These are phyloP conservation scores for Teratosphaeria destructans DNA, from an alignment of 2,329 filamentous ascomycete genomes.

Conservation along the genomic window DNA sequence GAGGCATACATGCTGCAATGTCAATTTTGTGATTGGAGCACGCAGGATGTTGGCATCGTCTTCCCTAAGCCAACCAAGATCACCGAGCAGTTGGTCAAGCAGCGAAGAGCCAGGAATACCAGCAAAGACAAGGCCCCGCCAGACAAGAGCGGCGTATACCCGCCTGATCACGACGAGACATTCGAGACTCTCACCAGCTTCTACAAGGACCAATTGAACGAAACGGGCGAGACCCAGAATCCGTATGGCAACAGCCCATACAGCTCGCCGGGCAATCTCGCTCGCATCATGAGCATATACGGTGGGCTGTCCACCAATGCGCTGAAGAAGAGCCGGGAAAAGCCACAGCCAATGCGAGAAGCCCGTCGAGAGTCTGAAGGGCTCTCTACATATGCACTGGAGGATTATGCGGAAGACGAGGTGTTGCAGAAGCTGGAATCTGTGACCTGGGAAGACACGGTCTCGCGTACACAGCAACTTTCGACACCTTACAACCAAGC, in stretches of 20 bases:
- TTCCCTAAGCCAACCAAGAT: constrained; percentile 83
- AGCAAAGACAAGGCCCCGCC: constrained; percentile 32
- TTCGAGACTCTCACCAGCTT: constrained; percentile 69
- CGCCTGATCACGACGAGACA: constrained; percentile 55
- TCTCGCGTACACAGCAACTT: constrained; percentile 36
- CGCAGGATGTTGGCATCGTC: constrained; percentile 76
- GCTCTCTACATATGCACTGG: constrained; percentile 42
- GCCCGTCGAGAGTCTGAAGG: constrained; percentile 62
- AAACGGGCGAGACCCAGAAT: constrained; percentile 44
- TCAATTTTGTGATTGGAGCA: constrained; percentile 87
- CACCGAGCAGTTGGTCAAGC: constrained; percentile 49
- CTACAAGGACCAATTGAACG: constrained; percentile 68
- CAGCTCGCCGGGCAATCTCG: constrained; percentile 68
- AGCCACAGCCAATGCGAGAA: constrained; percentile 69
- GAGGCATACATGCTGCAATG: constrained; percentile 64
- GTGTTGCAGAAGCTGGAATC: constrained; percentile 46
- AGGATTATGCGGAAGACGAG: constrained; percentile 32
- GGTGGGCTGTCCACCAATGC: constrained; percentile 50
- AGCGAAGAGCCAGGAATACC: constrained; percentile 14
- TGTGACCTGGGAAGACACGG: constrained; percentile 54
- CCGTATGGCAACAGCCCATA: constrained; percentile 45
- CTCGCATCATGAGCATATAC: constrained; percentile 87
- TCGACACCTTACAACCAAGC: constrained; percentile 39
- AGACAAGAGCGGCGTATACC: constrained; percentile 23
- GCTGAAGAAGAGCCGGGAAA: constrained; percentile 56